Percentiles rank a stretch among this genome's conserved stretches.
phyloP scores from a whole-genome alignment of 176 grass and related monocot species.

The Avena atlantica region DNA sequence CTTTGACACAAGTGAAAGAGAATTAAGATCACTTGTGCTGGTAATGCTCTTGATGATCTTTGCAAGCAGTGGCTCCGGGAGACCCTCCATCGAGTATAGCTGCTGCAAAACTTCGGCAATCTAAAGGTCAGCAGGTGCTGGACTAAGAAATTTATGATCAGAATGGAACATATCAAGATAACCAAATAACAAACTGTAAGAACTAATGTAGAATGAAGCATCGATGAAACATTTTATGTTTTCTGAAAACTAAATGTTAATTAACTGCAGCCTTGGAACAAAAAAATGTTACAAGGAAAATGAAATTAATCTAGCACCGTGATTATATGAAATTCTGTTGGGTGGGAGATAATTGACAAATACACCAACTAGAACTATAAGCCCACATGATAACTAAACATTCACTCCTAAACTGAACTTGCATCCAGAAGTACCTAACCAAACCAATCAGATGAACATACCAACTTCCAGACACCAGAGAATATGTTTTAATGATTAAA shows the following conservation, averaged over 20 bases:
- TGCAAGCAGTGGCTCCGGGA: conserved; percentile 63
- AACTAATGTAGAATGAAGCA: background rate
- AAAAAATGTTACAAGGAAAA: background rate
- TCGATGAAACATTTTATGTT: background rate
- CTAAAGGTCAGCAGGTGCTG: background rate
- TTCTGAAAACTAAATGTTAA: background rate
- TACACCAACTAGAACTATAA: background rate
- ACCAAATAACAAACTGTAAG: background rate
- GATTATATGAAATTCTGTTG: background rate
- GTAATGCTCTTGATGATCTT: conserved; percentile 65
- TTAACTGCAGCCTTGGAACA: background rate
- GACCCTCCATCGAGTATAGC: conserved; percentile 57
- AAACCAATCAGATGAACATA: background rate
- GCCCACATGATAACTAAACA: background rate
- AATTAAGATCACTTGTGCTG: conserved; percentile 54
- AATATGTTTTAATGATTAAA: background rate
- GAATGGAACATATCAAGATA: conserved; percentile 2
- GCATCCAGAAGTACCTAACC: background rate
- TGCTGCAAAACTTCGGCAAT: background rate
- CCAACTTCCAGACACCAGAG: background rate
- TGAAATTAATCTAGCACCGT: background rate
- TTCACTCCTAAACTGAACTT: background rate
- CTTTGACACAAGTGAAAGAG: conserved; percentile 66
- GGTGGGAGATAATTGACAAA: background rate
- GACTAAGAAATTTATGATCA: background rate